phyloP scores from a whole-genome alignment of 2,329 filamentous ascomycete genomes.

The Cadophora luteo-olivacea region DNA sequence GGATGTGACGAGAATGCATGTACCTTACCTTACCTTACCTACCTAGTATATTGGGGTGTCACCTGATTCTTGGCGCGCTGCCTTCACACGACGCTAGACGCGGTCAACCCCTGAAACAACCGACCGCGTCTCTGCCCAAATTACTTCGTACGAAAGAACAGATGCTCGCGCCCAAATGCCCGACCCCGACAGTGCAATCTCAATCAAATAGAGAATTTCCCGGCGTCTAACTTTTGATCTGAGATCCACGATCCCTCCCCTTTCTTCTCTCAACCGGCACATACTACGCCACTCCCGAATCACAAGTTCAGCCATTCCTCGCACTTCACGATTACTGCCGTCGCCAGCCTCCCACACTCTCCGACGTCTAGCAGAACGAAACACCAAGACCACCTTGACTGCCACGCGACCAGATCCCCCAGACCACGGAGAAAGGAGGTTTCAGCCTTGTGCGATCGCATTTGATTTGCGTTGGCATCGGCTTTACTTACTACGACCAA shows the following conservation, averaged over 20 bases:
- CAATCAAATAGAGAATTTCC: conserved; percentile 14
- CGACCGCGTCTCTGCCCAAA: conserved; percentile 31
- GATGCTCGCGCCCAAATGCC: neutral
- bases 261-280: neutral
- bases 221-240: conserved; percentile 19
- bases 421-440: conserved; percentile 5
- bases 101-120: conserved; percentile 34
- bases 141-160: no score
- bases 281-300: conserved; percentile 1
- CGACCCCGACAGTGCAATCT: neutral
- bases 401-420: conserved; percentile 13
- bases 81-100: conserved; percentile 17
- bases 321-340: neutral
- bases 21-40: no score
- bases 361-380: neutral
- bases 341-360: neutral
- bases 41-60: neutral
- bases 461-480: neutral
- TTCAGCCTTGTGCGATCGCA: conserved; percentile 17
- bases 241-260: neutral
- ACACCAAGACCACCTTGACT: neutral
- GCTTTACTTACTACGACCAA: neutral
- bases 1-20: no score
- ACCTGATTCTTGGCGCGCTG: neutral
- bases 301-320: neutral